Evolutionary conservation across 1,139 yeast species (phyloP), one percentile per base, ranked within the genome.

Genomic region (Geotrichum carabidarum): DNA sequence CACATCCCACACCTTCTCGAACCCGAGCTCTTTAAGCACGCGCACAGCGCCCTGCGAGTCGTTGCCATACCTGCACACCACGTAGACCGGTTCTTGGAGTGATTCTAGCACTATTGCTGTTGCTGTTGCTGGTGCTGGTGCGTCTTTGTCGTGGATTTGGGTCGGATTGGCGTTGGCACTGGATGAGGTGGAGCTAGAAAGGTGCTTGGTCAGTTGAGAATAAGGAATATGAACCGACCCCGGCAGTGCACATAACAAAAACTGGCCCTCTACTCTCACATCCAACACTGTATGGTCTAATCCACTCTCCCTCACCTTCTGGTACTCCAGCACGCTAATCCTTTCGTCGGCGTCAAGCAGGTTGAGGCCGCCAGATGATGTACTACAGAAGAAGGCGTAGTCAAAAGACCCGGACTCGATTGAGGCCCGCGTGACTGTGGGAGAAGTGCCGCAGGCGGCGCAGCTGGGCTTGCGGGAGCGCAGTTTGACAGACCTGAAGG

Each of bases 21-120:
- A 70, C 0, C 82, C 81, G 54, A 74, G 71, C 12, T 78, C 81
- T 49, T 76, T 72, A 49, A 93, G 68, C 48, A 76, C 71, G 57
- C 75, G 71, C 0, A 87, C 82, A 0, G 96, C 95, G 17, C 82
- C 70, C 64, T 88, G 93, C 0, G 98, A 91, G 67, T 93, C 98
- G 67, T 89, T 90, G 5, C 99, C 99, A 66, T 76, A 83, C 41
- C 98, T 78, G 68, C 99, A 93, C 14, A 91, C 74, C 0, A 86
- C 83, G 58, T 64, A 66, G 1, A 73, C 59, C 0, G 68, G 68
- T 31, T 58, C 61, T 46, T 46, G 1, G 56, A 43, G 18, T 3
- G 27, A 22, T 22, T 22, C 5, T 3, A 22, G 27, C 48, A 34
- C 31, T 40, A 44, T 17, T 32, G 4, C 15, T 44, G 46, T 22